phyloP scores from a whole-genome alignment of 2,329 filamentous ascomycete species.

The Ophiostoma australiae region DNA sequence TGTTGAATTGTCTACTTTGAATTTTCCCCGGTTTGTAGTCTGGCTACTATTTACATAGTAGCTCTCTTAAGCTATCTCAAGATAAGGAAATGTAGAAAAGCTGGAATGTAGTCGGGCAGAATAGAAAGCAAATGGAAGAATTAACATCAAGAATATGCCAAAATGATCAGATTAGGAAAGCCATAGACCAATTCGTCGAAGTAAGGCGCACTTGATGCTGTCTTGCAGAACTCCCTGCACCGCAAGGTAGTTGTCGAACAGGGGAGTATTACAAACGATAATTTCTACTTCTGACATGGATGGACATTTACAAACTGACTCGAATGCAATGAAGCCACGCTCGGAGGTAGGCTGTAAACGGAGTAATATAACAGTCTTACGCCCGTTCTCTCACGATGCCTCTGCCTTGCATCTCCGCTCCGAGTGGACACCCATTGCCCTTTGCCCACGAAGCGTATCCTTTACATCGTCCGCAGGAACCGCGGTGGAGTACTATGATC shows the following conservation, averaged over 20 bases:
- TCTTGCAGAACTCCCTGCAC: too few relatives aligned
- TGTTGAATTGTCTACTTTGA: background rate
- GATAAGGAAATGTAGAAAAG: background rate
- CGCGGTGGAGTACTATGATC: background rate
- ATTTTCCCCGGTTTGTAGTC: background rate
- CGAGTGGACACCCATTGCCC: background rate
- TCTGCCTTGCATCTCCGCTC: background rate
- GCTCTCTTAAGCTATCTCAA: background rate
- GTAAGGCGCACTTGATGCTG: too few relatives aligned
- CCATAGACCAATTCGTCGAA: too few relatives aligned
- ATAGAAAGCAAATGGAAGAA: background rate
- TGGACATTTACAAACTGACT: background rate
- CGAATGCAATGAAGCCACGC: background rate
- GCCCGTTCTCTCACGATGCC: background rate
- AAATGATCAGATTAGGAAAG: background rate
- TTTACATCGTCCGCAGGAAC: background rate
- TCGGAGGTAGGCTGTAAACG: background rate
- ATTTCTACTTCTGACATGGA: background rate
- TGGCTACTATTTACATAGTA: too few relatives aligned
- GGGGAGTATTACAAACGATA: background rate
- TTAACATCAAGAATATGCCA: background rate
- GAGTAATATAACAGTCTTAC: background rate
- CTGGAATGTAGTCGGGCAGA: too few relatives aligned
- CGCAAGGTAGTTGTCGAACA: background rate
- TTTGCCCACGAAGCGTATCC: background rate